These are phyloP conservation scores for Colletotrichum graminicola DNA, from an alignment of 2,329 filamentous ascomycete species.

Conservation along the genomic window DNA sequence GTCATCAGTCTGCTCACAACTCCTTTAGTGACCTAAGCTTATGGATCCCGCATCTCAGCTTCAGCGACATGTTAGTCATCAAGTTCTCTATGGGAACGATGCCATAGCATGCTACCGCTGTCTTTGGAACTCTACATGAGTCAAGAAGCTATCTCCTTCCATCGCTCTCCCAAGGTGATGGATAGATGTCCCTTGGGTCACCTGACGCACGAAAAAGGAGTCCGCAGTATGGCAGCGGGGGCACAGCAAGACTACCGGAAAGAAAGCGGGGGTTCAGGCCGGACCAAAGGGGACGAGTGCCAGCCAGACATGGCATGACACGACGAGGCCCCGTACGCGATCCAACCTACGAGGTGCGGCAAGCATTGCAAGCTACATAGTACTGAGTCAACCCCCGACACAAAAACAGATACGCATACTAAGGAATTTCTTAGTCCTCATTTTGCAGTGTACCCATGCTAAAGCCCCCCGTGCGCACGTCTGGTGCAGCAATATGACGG, in stretches of 20 bases:
- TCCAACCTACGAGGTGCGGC: slow-evolving; percentile 5
- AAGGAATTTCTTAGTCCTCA: background rate
- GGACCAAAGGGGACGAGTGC: slow-evolving; percentile 1
- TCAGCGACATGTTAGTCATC: background rate
- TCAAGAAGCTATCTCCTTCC: background rate
- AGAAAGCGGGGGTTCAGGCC: slow-evolving; percentile 1
- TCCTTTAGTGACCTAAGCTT: background rate
- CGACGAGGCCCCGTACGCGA: slow-evolving; percentile 6
- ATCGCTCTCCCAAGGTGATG: background rate
- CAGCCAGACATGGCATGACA: slow-evolving; percentile 31
- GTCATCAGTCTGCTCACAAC: background rate
- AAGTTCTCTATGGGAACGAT: background rate
- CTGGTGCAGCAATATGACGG: background rate
- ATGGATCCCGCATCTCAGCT: background rate
- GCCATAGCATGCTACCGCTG: background rate
- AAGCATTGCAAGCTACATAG: slow-evolving; percentile 5
- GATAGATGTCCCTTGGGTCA: background rate
- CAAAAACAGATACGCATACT: background rate
- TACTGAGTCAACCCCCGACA: background rate
- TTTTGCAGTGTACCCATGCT: background rate
- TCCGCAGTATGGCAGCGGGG: background rate
- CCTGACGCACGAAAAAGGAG: slow-evolving; percentile 8
- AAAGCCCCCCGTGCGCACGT: background rate
- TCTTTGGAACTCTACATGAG: background rate
- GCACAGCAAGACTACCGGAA: background rate